Evolutionary conservation across 1,284 basidiomycete genomes (phyloP).

Genomic region (Xerocomus cyaneibrunnescens): DNA sequence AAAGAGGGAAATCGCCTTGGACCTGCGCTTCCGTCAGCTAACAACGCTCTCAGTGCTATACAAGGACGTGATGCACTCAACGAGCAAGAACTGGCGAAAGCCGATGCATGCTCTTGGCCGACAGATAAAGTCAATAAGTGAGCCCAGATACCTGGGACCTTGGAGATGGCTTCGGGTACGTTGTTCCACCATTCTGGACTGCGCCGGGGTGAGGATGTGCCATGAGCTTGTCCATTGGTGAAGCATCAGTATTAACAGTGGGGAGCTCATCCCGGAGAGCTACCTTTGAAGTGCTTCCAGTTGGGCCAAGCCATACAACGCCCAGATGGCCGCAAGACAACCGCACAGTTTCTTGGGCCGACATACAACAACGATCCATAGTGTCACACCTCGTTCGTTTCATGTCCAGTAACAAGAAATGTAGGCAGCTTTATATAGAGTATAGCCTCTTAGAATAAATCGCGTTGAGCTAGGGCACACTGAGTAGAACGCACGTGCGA

Average conservation of each 20-base stretch:
- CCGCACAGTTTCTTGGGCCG: neutral
- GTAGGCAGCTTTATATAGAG: constrained; percentile 36
- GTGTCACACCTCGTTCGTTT: constrained; percentile 62
- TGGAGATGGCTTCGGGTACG: constrained; percentile 42
- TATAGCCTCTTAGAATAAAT: neutral
- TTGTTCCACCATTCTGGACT: constrained; percentile 62
- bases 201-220: constrained; percentile 58
- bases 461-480: neutral
- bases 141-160: constrained; percentile 58
- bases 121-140: constrained; percentile 59
- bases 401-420: constrained; percentile 65
- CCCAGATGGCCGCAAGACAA: constrained; percentile 57
- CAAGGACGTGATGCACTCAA: constrained; percentile 47
- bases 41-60: neutral
- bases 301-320: constrained; percentile 61
- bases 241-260: constrained; percentile 45
- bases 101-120: constrained; percentile 66
- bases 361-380: neutral
- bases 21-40: constrained; percentile 33
- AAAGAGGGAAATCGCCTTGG: constrained; percentile 56
- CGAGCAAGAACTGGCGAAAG: constrained; percentile 61
- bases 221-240: constrained; percentile 60
- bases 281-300: constrained; percentile 58
- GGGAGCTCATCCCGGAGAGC: constrained; percentile 72
- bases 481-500: constrained; percentile 51